Base-by-base conservation (phyloP, 2,329 filamentous ascomycete species). In the Scedosporium dehoogii region DNA sequence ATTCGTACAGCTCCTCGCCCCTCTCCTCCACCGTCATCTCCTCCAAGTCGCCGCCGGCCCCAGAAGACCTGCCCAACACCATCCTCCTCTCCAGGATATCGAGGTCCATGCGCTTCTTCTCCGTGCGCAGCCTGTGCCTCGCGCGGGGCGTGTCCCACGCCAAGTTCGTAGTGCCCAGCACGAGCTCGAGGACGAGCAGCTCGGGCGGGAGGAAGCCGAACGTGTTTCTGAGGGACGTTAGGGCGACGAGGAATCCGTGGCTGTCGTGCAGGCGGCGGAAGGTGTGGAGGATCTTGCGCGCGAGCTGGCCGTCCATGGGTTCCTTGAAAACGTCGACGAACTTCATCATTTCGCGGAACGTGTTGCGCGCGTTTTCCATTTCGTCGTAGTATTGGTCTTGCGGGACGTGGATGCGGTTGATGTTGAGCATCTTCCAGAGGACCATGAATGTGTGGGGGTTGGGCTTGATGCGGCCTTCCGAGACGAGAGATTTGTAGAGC, bases 371-470 rank as follows among this genome's bases (percentile, higher is more conserved):
- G 23, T 68, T 70, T 6, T 64, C 64, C 3, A 70, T 69, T 57
- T 79, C 75, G 3, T 65, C 64, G 7, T 63, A 61, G 18, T 73
- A 55, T 51, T 72, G 64, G 1, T 69, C 70, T 3, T 71, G 66
- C 2, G 71, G 62, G n/a, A 68, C 63, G 59, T 76, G 72, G 16
- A 79, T 71, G 4, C 79, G 77, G 70, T 84, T 85, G 66, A 81
- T 72, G 3, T 75, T 75, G 29, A 85, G 74, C 9, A 81, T 77
- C 70, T 82, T 81, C 85, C 87, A 91, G 14, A 91, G 80, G 16
- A 83, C 81, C 64, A 84, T 81, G 70, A 88, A 91, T 1, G 88
- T 90, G 72, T 87, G 83, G 0, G 86, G 78, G 66, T 91, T 87
- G 0, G 88, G 87, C 59, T 76, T 73, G 48, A 88, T 71, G 38